phyloP scores from a whole-genome alignment of 495 filamentous ascomycete species.

The Penicillium cosmopolitanum region DNA sequence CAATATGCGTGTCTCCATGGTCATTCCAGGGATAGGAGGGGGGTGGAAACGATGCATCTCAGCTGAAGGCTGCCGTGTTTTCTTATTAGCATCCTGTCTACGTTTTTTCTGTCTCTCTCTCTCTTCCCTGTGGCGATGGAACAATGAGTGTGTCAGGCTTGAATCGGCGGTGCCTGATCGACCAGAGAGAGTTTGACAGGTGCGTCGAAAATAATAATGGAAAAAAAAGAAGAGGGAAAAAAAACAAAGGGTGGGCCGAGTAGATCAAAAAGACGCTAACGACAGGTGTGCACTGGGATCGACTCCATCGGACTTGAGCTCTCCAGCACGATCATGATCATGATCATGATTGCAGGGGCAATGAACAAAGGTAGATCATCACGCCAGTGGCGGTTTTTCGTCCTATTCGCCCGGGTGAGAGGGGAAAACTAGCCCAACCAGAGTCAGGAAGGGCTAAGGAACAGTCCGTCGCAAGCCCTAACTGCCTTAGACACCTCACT shows the following conservation, averaged over 20 bases:
- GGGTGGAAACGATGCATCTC: neutral
- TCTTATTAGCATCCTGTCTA: neutral
- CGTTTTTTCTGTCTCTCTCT: neutral
- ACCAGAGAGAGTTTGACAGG: constrained; percentile 25
- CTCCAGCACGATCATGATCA: constrained; percentile 5
- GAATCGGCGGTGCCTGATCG: constrained; percentile 28
- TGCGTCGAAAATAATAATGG: constrained; percentile 7
- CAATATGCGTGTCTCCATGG: neutral
- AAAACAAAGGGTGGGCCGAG: constrained; percentile 6
- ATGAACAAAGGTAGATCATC: constrained; percentile 15
- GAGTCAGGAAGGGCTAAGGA: neutral
- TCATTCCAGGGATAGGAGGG: neutral
- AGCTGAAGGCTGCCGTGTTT: constrained; percentile 4
- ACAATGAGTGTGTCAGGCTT: neutral
- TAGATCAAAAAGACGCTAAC: constrained; percentile 14
- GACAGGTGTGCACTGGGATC: constrained; percentile 8
- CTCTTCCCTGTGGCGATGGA: too few relatives aligned
- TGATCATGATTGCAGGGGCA: constrained; percentile 12
- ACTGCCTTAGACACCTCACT: neutral
- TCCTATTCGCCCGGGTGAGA: constrained; percentile 11
- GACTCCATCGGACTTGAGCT: constrained; percentile 15
- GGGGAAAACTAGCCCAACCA: neutral
- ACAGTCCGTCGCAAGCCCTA: constrained; percentile 5
- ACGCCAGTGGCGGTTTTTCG: constrained; percentile 10
- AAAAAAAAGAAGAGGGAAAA: constrained; percentile 19